Evolutionary conservation across 2,329 filamentous ascomycete genomes (phyloP).

Genomic region (Tolypocladium inflatum): DNA sequence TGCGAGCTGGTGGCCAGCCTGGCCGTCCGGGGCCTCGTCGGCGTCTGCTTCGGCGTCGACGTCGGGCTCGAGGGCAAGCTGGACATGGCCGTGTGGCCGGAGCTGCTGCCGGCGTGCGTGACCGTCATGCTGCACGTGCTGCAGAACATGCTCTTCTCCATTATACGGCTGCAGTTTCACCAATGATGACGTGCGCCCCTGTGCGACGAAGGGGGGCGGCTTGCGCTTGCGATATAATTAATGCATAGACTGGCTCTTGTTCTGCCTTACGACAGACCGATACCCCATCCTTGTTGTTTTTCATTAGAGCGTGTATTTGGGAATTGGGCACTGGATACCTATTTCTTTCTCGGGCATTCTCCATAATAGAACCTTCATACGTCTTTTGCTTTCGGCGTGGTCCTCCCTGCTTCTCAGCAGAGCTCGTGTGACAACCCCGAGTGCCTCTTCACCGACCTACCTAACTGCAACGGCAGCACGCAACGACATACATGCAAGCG

Average conservation of each 20-base stretch:
- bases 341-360: not conserved
- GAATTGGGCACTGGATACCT: not conserved
- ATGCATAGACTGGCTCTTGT: not conserved
- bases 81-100: slow-evolving; percentile 57
- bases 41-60: slow-evolving; percentile 48
- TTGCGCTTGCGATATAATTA: not conserved
- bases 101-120: slow-evolving; percentile 55
- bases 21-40: slow-evolving; percentile 48
- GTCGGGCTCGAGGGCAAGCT: slow-evolving; percentile 55
- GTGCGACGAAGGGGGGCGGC: not conserved
- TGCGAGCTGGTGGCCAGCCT: slow-evolving; percentile 56
- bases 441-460: not conserved
- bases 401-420: not conserved
- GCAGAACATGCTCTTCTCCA: slow-evolving; percentile 65
- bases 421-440: not conserved
- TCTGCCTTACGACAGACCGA: not conserved
- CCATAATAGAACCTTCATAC: not conserved
- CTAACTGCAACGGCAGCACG: not conserved
- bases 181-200: not conserved
- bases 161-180: slow-evolving; percentile 53
- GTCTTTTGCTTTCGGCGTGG: not conserved
- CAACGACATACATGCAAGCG: not conserved
- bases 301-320: not conserved
- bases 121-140: slow-evolving; percentile 58
- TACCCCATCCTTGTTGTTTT: not conserved